These are phyloP conservation scores for Astrephomene gubernaculifera DNA, from an alignment of 139 green algal species.

Conservation along the genomic window DNA sequence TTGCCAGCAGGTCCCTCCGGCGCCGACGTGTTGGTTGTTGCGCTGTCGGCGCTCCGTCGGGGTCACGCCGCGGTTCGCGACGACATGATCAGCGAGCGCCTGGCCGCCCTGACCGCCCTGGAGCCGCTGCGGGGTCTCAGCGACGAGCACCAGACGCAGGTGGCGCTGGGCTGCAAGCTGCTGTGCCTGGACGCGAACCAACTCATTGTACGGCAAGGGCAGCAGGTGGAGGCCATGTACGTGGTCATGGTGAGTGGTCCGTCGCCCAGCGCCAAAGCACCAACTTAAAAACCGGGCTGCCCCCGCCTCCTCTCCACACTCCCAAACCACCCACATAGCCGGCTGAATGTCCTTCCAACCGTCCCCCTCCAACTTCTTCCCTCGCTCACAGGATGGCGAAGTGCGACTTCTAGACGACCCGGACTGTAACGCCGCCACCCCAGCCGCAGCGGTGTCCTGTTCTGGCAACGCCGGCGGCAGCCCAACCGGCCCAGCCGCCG, in stretches of 20 bases:
- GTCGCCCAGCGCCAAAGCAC: too few species aligned
- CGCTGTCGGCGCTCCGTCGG: conserved; percentile 13
- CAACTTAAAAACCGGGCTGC: too few species aligned
- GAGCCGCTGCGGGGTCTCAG: conserved; percentile 36
- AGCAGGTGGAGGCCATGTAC: conserved; percentile 19
- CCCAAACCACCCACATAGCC: too few species aligned
- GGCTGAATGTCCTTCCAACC: too few species aligned
- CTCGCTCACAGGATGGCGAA: conserved; percentile 20
- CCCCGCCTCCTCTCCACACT: too few species aligned
- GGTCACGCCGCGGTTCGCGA: conserved; percentile 15
- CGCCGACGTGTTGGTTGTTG: conserved; percentile 13
- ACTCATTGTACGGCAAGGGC: conserved; percentile 16
- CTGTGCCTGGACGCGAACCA: background rate
- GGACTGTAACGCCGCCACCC: conserved; percentile 1
- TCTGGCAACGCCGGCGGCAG: background rate
- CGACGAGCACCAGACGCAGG: conserved; percentile 17
- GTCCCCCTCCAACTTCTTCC: too few species aligned
- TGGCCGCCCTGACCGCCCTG: conserved; percentile 16
- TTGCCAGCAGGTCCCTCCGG: conserved; percentile 3
- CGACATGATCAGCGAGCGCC: conserved; percentile 7
- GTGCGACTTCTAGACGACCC: conserved; percentile 34
- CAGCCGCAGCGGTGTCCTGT: background rate
- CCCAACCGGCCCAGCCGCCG: background rate
- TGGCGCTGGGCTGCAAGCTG: conserved; percentile 37
- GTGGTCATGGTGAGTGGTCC: conserved; percentile 23